Evolutionary conservation across 1,284 basidiomycete species (phyloP), one percentile per base, ranked within the genome.

Genomic region (Ganoderma lingzhi): DNA sequence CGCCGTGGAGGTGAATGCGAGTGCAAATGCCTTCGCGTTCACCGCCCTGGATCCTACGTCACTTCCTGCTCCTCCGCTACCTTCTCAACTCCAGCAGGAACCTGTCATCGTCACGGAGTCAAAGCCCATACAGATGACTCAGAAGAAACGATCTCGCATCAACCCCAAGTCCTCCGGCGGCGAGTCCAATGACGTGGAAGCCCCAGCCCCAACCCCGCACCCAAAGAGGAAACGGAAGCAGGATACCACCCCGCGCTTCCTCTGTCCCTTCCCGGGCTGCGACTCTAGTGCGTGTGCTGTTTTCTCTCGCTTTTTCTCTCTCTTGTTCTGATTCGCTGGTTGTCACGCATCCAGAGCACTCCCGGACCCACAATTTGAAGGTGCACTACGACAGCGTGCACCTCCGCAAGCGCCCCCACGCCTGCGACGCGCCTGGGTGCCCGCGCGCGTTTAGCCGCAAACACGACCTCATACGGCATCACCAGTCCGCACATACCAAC

Each of bases 371-470:
- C 55, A 73, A 73, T 53, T 53, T 69, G 4, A 66, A 64, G 12
- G 68, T 68, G 9, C 72, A 73, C 64, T 15, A 51, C 59, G 56
- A 42, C 3, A 56, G 66, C 32, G 68, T 71, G 28, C 72, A 73
- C 66, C 3, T 51, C 4, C 30, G 42, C 6, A 15, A 42, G 61
- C 72, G 72, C 19, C 17, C 14, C 2, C 42, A 55, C 56, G 55
- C 14, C 4, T 73, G 72, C 66, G 15, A 28, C 6, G 44, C 61
- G 0, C 12, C 19, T 0, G 62, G 53, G 17, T 72, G 71, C 59
- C 1, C 0, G 9, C 48, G 51, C 19, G 23, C 53, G 3, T 72
- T 72, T 63, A 65, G 66, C 41, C 62, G 71, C n/a, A 66, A 64
- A 53, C 71, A 72, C 55, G 71, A 72, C 63, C 65, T 70, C 39